Conservation (phyloP, 1,139 yeast species). For the Yamadazyma songkhlaensis region DNA sequence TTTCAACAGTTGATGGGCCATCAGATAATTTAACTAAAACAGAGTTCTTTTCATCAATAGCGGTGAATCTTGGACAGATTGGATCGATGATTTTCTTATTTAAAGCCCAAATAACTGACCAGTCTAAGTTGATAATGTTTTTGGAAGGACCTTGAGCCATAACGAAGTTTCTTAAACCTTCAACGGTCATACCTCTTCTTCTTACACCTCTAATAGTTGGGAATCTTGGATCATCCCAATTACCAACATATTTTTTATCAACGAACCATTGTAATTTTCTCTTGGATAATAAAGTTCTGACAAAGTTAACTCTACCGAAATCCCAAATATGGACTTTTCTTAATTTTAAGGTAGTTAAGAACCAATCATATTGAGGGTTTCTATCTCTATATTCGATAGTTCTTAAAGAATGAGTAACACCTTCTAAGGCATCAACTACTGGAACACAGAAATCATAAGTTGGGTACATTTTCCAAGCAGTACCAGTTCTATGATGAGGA, state of each 20-base stretch:
- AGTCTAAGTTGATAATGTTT: constrained; percentile 92
- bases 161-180: constrained; percentile 90
- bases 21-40: constrained; percentile 65
- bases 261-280: constrained; percentile 98
- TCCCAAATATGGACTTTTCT: constrained; percentile 97
- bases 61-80: constrained; percentile 91
- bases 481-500: constrained; percentile 96
- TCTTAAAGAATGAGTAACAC: constrained; percentile 95
- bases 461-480: constrained; percentile 91
- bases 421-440: constrained; percentile 89
- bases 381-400: constrained; percentile 98
- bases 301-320: constrained; percentile 93
- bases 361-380: constrained; percentile 97
- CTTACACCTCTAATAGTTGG: constrained; percentile 98
- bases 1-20: constrained; percentile 61
- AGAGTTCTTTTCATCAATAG: constrained; percentile 59
- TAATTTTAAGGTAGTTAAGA: constrained; percentile 71
- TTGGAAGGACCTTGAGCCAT: constrained; percentile 96
- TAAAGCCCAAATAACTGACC: constrained; percentile 96
- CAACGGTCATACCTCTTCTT: constrained; percentile 99
- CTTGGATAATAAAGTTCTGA: constrained; percentile 90
- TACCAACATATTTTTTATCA: constrained; percentile 76
- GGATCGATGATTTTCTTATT: constrained; percentile 97
- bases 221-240: constrained; percentile 99
- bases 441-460: constrained; percentile 99